A percentile compares a stretch with the other conserved stretches of the same genome.
These are phyloP conservation scores for Pyrus bretschneideri DNA, from an alignment of 306 rosid genomes.

Conservation along the genomic window DNA sequence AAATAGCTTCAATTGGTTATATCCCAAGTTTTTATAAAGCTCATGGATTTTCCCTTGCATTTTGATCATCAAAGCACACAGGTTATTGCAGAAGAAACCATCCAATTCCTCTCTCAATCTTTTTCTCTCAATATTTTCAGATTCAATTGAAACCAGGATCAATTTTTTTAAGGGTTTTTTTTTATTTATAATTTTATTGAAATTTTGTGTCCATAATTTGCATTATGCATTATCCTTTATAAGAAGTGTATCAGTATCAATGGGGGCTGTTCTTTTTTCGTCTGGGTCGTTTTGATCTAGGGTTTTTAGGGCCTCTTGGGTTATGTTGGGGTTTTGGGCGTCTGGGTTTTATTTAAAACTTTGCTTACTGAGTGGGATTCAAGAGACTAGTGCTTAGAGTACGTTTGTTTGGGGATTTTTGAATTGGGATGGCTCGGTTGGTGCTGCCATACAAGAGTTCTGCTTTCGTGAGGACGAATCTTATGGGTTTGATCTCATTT, in stretches of 20 bases:
- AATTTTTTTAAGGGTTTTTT: too few species aligned
- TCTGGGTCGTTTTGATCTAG: slow-evolving; percentile 28
- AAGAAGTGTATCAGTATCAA: slow-evolving; percentile 6
- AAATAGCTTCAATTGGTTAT: not conserved
- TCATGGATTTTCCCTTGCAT: not conserved
- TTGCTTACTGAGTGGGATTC: not conserved
- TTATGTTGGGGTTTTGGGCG: slow-evolving; percentile 11
- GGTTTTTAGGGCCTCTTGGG: slow-evolving; percentile 16
- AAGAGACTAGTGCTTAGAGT: not conserved
- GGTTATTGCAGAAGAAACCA: too few species aligned
- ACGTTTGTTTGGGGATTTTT: slow-evolving; percentile 14
- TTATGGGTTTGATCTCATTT: slow-evolving; percentile 44
- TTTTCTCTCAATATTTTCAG: too few species aligned
- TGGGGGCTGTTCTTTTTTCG: not conserved
- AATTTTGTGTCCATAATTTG: too few species aligned
- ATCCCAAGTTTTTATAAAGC: not conserved
- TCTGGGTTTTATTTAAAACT: slow-evolving; percentile 22
- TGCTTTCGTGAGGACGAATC: slow-evolving; percentile 41
- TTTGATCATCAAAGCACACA: not conserved
- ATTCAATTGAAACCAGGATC: too few species aligned
- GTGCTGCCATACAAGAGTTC: slow-evolving; percentile 42
- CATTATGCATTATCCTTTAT: too few species aligned
- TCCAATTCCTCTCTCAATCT: too few species aligned
- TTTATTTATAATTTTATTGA: too few species aligned
- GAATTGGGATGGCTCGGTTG: slow-evolving; percentile 46